Base-by-base conservation (phyloP, 306 rosid species). In the Rosa chinensis region DNA sequence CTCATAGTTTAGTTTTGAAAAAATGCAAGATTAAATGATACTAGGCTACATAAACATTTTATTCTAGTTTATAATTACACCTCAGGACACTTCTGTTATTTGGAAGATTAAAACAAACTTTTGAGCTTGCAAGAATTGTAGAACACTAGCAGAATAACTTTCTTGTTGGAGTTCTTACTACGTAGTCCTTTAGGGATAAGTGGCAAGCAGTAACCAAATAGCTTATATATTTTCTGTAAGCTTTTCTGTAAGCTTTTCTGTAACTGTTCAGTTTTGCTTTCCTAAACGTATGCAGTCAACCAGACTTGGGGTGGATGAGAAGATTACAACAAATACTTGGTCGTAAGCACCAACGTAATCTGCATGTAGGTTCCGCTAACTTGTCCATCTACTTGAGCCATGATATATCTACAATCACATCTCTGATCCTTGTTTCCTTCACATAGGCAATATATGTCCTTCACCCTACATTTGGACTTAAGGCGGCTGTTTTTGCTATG, bases 301-400 rank as follows among this genome's bases (percentile, higher is more conserved):
- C 97, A 25, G 94, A 96, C 89, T 66, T 96, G 79, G 99, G 99
- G 71, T 96, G 94, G 94, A 93, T 96, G 89, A 96, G 81, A 88
- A 91, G 94, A 86, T 58, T 96, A 83, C 96, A 93, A 73, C 94
- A 91, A 84, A 90, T 93, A 84, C 97, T 96, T 63, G 99, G 98
- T 73, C 89, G 91, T 84, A 96, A 93, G 79, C 98, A 91, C 89
- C 98, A 87, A 80, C 96, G 84, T 63, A 96, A 96, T 82, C 92
- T 96, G 25, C 98, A 91, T 79, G 99, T 96, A 88, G 48, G 86
- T 25, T 56, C n/a, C 80, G 23, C 79, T 64, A 50, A 8, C 77
- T 70, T 70, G 5, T 67, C 20, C 62, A 10, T 67, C 55, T 68
- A 48, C 69, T 44, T 50, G 21, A 58, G 70, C 78, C 64, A 73